Conservation (phyloP, 1,284 basidiomycete species). For the Trichosporon coremiiforme region DNA sequence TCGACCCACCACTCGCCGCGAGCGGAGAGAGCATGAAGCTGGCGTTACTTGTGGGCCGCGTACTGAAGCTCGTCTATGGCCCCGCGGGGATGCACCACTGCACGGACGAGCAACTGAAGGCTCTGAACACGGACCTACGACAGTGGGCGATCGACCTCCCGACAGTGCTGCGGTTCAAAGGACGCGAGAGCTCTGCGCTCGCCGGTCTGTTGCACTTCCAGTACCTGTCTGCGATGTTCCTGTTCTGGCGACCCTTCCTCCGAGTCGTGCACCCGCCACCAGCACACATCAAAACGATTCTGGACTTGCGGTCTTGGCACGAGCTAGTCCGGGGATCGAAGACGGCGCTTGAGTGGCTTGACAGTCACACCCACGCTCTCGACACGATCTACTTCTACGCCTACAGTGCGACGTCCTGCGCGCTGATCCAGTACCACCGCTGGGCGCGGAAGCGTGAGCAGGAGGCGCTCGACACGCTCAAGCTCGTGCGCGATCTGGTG, state of each 20-base stretch:
- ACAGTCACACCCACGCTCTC: slow-evolving; percentile 74
- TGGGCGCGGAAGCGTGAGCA: slow-evolving; percentile 80
- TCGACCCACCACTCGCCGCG: slow-evolving; percentile 38
- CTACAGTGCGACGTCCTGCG: slow-evolving; percentile 86
- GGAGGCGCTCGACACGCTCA: slow-evolving; percentile 71
- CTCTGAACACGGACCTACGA: slow-evolving; percentile 68
- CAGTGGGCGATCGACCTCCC: slow-evolving; percentile 74
- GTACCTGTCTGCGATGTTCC: slow-evolving; percentile 75
- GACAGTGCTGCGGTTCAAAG: slow-evolving; percentile 70
- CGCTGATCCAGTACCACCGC: slow-evolving; percentile 65
- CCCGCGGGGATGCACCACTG: slow-evolving; percentile 81
- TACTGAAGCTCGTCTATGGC: slow-evolving; percentile 81
- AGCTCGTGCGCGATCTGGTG: slow-evolving; percentile 77
- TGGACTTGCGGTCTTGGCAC: slow-evolving; percentile 79
- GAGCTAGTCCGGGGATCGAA: slow-evolving; percentile 70
- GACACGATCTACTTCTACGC: slow-evolving; percentile 84
- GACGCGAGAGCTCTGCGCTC: slow-evolving; percentile 62
- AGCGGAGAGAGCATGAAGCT: slow-evolving; percentile 76
- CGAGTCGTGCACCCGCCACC: slow-evolving; percentile 85
- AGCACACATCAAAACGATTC: slow-evolving; percentile 76
- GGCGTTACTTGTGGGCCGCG: slow-evolving; percentile 80
- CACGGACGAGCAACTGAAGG: slow-evolving; percentile 72
- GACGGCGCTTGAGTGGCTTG: slow-evolving; percentile 86
- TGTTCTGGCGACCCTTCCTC: slow-evolving; percentile 90
- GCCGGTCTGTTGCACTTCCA: slow-evolving; percentile 77